Conservation (phyloP, 2,329 filamentous ascomycete species). For the Diaporthe velutina region DNA sequence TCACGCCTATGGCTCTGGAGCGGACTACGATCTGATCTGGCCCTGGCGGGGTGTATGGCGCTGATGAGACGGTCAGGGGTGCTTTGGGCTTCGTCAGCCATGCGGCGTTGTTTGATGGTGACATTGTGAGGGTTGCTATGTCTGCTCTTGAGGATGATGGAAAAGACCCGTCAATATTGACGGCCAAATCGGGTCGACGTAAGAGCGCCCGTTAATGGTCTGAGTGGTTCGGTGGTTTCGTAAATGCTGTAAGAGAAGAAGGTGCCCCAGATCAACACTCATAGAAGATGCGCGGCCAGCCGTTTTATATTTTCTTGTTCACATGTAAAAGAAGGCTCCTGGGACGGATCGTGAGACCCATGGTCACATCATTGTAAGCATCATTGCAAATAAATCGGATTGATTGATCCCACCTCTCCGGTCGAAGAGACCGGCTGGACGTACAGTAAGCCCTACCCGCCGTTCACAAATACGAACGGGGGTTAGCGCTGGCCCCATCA, state of each 20-base stretch:
- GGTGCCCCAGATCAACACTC: not conserved
- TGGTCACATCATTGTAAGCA: no score
- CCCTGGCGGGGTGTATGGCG: constrained; percentile 9
- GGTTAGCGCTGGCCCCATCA: not conserved
- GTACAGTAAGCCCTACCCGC: not conserved
- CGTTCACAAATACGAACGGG: constrained; percentile 16
- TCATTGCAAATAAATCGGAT: not conserved
- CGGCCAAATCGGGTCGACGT: accelerated
- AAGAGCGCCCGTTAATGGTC: accelerated
- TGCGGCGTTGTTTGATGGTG: constrained; percentile 26
- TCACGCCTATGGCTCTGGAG: constrained; percentile 49
- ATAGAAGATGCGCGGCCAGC: not conserved
- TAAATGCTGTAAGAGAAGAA: not conserved
- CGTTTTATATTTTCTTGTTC: not conserved
- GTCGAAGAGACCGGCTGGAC: not conserved
- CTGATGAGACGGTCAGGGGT: not conserved
- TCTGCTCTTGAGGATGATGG: accelerated
- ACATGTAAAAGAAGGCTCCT: not conserved
- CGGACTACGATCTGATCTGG: constrained; percentile 45
- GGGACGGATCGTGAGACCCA: not conserved
- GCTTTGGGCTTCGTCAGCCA: constrained; percentile 9
- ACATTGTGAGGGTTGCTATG: not conserved
- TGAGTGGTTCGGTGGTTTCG: not conserved
- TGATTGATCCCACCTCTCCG: not conserved
- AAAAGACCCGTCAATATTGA: no score